phyloP scores from a whole-genome alignment of 352 stramenopile genomes.

The Globisporangium recalcitrans region DNA sequence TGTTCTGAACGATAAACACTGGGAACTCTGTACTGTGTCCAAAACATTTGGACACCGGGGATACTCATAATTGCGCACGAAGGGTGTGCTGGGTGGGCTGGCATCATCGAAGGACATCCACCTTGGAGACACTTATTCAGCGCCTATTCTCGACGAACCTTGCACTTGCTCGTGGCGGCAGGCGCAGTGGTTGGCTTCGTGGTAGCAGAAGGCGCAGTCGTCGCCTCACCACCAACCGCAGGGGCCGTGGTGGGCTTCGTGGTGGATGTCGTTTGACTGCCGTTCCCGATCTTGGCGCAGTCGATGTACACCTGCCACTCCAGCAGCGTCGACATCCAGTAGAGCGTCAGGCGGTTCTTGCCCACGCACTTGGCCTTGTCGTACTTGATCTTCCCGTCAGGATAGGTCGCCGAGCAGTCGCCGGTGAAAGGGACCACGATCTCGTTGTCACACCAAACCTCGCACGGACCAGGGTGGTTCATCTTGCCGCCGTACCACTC shows the following conservation, averaged over 20 bases:
- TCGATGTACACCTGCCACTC: conserved; percentile 19
- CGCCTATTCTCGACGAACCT: conserved; percentile 2
- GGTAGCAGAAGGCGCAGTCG: not conserved
- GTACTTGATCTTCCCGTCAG: conserved; percentile 7
- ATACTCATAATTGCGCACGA: not conserved
- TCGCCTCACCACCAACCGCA: not conserved
- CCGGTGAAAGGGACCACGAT: not conserved
- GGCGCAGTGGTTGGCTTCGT: not conserved
- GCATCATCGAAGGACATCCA: not conserved
- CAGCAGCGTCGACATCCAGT: conserved; percentile 25
- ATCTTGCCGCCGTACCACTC: not conserved
- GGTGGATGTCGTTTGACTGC: not conserved
- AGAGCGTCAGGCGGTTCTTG: conserved; percentile 32
- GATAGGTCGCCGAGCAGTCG: not conserved
- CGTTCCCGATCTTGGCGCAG: conserved; percentile 5
- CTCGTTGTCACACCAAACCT: conserved; percentile 9
- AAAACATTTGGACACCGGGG: not conserved
- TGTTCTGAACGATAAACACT: not conserved
- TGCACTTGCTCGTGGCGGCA: conserved; percentile 7
- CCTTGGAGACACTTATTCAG: not conserved
- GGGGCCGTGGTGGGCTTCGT: not conserved
- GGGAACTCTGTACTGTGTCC: not conserved
- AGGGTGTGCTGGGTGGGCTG: not conserved
- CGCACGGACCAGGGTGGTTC: not conserved
- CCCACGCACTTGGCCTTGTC: conserved; percentile 23